Evolutionary conservation across 2,329 filamentous ascomycete genomes (phyloP).

Genomic region (Cladosporium sphaerospermum): DNA sequence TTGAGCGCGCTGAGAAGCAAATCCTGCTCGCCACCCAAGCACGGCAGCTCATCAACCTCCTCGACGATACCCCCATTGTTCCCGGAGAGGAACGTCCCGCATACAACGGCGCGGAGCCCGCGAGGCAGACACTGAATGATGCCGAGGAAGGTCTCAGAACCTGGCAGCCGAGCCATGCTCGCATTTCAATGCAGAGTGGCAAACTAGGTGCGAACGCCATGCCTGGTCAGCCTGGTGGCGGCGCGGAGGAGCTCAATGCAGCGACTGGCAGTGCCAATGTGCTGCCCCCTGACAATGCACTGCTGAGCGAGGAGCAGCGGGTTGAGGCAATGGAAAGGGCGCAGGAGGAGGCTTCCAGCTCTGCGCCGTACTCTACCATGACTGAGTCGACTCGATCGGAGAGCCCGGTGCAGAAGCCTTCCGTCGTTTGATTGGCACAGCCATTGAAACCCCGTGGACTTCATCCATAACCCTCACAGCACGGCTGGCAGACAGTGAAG

Average conservation of each 20-base stretch:
- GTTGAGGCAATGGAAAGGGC: conserved; percentile 19
- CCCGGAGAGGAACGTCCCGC: conserved; percentile 71
- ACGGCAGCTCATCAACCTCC: conserved; percentile 71
- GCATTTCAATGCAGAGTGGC: conserved; percentile 45
- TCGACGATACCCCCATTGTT: conserved; percentile 85
- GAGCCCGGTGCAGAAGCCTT: conserved; percentile 9
- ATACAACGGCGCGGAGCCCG: conserved; percentile 61
- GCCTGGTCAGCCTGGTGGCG: conserved; percentile 20
- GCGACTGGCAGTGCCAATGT: background rate
- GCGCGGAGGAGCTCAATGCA: background rate
- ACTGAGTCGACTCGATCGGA: conserved; percentile 1
- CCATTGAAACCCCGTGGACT: too few relatives aligned
- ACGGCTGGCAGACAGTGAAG: too few relatives aligned
- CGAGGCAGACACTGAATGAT: conserved; percentile 82
- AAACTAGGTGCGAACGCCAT: conserved; percentile 45
- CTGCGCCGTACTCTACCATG: conserved; percentile 14
- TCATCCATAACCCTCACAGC: too few relatives aligned
- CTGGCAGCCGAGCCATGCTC: conserved; percentile 58
- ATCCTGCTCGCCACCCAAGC: conserved; percentile 89
- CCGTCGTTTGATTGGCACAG: background rate
- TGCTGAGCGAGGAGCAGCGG: conserved; percentile 16
- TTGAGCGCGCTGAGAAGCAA: conserved; percentile 96
- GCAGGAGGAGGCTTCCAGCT: conserved; percentile 16
- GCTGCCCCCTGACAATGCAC: conserved; percentile 1
- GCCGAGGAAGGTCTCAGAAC: conserved; percentile 80